Conservation (phyloP, 495 filamentous ascomycete species). For the Hamigera avellanea region DNA sequence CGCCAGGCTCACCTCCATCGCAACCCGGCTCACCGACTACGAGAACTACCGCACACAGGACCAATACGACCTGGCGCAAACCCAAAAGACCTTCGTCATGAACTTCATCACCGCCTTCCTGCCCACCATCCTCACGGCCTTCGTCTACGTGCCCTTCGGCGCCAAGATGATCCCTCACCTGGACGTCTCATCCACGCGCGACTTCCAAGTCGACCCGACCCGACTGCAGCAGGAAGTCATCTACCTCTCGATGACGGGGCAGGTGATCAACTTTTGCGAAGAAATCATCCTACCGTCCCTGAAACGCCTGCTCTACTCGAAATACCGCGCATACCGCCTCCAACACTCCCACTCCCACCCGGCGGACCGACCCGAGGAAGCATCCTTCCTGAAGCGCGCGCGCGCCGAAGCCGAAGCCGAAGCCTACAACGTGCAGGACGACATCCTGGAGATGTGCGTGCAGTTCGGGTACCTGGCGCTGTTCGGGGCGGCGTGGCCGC, state of each 20-base stretch:
- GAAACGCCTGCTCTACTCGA: conserved; percentile 45
- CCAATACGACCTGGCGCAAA: conserved; percentile 68
- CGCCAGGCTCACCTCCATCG: conserved; percentile 60
- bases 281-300: conserved; percentile 77
- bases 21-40: conserved; percentile 63
- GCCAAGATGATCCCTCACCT: conserved; percentile 71
- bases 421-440: conserved; percentile 62
- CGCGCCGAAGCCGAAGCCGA: conserved; percentile 72
- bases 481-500: conserved; percentile 87
- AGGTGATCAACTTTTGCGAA: conserved; percentile 75
- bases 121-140: conserved; percentile 83
- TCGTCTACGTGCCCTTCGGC: conserved; percentile 92
- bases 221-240: conserved; percentile 85
- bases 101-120: conserved; percentile 96
- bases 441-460: conserved; percentile 34
- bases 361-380: conserved; percentile 55
- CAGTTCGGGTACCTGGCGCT: conserved; percentile 67
- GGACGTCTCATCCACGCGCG: conserved; percentile 61
- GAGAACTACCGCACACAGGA: conserved; percentile 89
- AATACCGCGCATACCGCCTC: conserved; percentile 27
- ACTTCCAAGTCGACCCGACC: conserved; percentile 67
- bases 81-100: conserved; percentile 83
- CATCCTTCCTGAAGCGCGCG: conserved; percentile 61
- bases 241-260: conserved; percentile 87
- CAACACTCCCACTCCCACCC: conserved; percentile 15